phyloP scores from a whole-genome alignment of 1,284 basidiomycete genomes.

The Moesziomyces sp. region DNA sequence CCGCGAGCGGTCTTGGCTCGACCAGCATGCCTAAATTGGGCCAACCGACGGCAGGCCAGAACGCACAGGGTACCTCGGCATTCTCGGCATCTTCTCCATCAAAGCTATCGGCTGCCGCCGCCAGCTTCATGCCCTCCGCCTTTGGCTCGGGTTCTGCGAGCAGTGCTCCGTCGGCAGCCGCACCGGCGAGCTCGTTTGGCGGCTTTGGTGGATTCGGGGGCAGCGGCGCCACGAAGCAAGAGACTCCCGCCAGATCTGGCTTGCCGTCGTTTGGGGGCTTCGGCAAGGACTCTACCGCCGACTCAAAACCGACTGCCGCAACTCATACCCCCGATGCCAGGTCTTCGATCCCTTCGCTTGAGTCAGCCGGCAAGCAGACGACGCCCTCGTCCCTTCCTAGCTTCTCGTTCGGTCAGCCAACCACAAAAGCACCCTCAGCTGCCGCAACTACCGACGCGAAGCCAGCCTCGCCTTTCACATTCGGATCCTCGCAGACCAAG shows the following conservation, averaged over 20 bases:
- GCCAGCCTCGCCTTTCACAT: constrained; percentile 15
- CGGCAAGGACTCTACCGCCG: background rate
- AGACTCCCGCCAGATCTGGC: background rate
- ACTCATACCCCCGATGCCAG: constrained; percentile 8
- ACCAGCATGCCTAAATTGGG: constrained; percentile 9
- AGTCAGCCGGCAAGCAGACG: constrained; percentile 2
- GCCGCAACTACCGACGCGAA: background rate
- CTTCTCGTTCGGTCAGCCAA: constrained; percentile 28
- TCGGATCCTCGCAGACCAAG: constrained; percentile 8
- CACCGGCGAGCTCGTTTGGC: constrained; percentile 5
- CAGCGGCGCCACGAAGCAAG: constrained; percentile 4
- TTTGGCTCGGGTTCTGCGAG: constrained; percentile 8
- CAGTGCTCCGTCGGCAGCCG: background rate
- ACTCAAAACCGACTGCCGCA: constrained; percentile 1
- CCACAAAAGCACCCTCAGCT: background rate
- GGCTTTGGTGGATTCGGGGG: constrained; percentile 5
- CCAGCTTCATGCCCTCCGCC: background rate
- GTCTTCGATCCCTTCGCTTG: background rate
- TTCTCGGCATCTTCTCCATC: constrained; percentile 1
- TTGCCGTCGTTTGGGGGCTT: constrained; percentile 14
- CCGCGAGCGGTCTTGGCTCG: background rate
- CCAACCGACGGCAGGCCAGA: background rate
- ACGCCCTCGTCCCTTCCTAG: constrained; percentile 13
- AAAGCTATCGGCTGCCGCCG: background rate
- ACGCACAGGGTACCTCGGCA: background rate